Conservation (phyloP, 163 green algal species). For the Chlorella variabilis region DNA sequence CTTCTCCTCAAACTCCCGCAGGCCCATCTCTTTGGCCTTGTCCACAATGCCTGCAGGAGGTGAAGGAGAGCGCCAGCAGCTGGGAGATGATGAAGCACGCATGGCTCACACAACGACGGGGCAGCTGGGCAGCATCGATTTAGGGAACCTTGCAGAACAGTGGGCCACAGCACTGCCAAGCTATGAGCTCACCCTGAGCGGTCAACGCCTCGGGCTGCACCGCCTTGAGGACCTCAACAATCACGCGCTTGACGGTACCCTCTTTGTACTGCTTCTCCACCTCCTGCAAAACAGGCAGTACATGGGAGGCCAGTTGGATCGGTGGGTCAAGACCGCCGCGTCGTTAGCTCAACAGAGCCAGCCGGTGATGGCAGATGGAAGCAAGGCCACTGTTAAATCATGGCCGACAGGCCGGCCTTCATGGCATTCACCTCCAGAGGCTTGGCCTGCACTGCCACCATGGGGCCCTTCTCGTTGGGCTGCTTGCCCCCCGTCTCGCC, state of each 20-base stretch:
- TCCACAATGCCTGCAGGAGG: constrained; percentile 16
- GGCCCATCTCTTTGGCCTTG: constrained; percentile 36
- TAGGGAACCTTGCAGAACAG: too few species aligned
- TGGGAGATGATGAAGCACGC: background rate
- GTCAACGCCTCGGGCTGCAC: constrained; percentile 57
- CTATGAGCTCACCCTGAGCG: constrained; percentile 31
- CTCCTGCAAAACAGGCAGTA: constrained; percentile 49
- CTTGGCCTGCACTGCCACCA: constrained; percentile 13
- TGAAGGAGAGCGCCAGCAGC: background rate
- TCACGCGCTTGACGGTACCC: constrained; percentile 66
- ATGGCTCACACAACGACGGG: background rate
- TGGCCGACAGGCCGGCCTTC: too few species aligned
- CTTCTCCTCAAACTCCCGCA: constrained; percentile 43
- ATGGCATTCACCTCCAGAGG: constrained; percentile 24
- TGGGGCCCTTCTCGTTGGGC: constrained; percentile 6
- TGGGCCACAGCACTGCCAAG: background rate
- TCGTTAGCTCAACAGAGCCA: too few species aligned
- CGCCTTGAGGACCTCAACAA: constrained; percentile 61
- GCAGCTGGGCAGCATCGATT: too few species aligned
- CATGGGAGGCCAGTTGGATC: background rate
- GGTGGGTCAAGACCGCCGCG: too few species aligned
- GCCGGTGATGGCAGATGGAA: too few species aligned
- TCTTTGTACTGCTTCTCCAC: constrained; percentile 65
- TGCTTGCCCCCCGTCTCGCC: background rate
- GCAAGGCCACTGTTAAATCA: too few species aligned